Conservation (phyloP, 305 asterid species). For the Stenogyne calaminthoides region DNA sequence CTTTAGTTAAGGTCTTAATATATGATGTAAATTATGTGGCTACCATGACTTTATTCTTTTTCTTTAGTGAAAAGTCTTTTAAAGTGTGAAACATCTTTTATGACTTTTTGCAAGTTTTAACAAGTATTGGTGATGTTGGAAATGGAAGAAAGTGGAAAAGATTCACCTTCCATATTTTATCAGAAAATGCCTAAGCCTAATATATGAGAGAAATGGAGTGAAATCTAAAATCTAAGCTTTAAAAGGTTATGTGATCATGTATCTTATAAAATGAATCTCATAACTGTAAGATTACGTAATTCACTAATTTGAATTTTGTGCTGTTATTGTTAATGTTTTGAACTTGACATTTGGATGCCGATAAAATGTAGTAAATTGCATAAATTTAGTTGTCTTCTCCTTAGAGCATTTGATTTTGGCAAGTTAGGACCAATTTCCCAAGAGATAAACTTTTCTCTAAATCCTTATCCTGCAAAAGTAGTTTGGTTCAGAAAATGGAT, state of each 20-base stretch:
- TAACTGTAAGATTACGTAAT: neutral
- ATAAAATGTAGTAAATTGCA: neutral
- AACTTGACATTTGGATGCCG: neutral
- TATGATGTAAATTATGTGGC: neutral
- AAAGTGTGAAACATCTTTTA: neutral
- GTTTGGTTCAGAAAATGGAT: conserved; percentile 1
- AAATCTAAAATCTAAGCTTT: neutral
- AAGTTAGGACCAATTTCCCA: neutral
- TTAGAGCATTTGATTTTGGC: neutral
- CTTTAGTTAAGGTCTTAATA: neutral
- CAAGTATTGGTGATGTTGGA: neutral
- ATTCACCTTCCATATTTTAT: neutral
- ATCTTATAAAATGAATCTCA: neutral
- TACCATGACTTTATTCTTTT: neutral
- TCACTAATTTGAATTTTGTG: neutral
- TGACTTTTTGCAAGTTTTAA: neutral
- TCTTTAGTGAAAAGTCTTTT: neutral
- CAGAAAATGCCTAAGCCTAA: neutral
- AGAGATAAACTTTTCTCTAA: neutral
- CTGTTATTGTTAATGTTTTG: neutral
- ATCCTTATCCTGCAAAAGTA: neutral
- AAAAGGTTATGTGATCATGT: neutral
- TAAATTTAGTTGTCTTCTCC: neutral
- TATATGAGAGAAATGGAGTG: neutral
- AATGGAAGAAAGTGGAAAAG: conserved; percentile 3